Base-by-base conservation (phyloP, 106 monocot genomes). In the Dendrobium nobile region DNA sequence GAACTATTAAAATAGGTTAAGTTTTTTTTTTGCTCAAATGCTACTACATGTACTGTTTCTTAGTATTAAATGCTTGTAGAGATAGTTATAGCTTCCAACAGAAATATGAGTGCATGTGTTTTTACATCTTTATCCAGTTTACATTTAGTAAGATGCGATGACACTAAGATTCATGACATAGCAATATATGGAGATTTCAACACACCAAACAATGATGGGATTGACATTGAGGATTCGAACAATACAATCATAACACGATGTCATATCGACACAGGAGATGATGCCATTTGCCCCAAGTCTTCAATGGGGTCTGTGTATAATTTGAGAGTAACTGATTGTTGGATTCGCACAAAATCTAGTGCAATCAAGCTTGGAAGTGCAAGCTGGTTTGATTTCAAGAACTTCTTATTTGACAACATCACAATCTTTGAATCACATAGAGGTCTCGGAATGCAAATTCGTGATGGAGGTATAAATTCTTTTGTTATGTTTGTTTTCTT, bases 171-270 rank as follows among this genome's bases (percentile, higher is more conserved):
- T 33, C 67, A 85, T 37, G 89, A 93, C 75, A 84, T 99, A 56
- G 85, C 83, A 20, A 99, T 99, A 67, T 86, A 83, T 47, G 98
- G 98, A 17, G 92, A 99, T 83, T 99, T 92, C 72, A 59, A 99
- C 82, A 80, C 95, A 0, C 95, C 98, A 19, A 99, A 99, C 86
- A 99, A 99, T 78, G 98, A 99, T 75, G 92, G 95, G 18, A 99
- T 99, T 40, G 98, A 99, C 79, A 91, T 99, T 31, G 89, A 91
- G 79, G 98, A 95, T 85, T 99, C 98, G 3, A 99, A 95, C 89
- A 95, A 99, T 75, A 99, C 98, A 9, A 58, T 87, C 77, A 93
- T 99, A 80, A 85, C 88, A 16, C 77, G 91, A 42, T 91, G 89
- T 83, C 95, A 88, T 54, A 99, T 99, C 26, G 98, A 99, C 79